A percentile compares a stretch with the other conserved stretches of the same genome.
phyloP scores from a whole-genome alignment of 2,329 filamentous ascomycete genomes.

The Ophiostoma sp. region DNA sequence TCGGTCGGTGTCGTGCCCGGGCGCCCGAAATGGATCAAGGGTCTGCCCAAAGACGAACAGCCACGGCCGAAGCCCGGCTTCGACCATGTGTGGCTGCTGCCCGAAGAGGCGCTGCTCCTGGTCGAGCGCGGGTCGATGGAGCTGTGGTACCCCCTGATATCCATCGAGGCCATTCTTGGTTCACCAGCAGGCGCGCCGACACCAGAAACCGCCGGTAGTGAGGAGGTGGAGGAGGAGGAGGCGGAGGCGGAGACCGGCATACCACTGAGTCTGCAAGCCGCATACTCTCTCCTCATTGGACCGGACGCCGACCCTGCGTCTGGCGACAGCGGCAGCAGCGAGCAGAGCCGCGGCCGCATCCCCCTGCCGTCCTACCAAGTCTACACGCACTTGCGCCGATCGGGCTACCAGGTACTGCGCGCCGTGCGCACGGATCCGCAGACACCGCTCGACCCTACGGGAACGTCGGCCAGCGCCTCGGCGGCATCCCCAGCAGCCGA shows the following conservation, averaged over 20 bases:
- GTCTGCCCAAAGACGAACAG: slow-evolving; percentile 45
- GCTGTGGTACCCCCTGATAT: slow-evolving; percentile 68
- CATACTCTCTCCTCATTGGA: slow-evolving; percentile 79
- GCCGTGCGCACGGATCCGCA: slow-evolving; percentile 17
- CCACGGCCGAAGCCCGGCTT: slow-evolving; percentile 38
- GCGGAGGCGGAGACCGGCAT: slow-evolving; percentile 55
- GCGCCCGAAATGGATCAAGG: slow-evolving; percentile 36
- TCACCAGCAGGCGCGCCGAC: slow-evolving; percentile 7
- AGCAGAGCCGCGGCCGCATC: slow-evolving; percentile 44
- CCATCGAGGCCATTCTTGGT: slow-evolving; percentile 45
- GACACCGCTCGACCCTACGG: neutral
- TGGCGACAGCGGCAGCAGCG: slow-evolving; percentile 16
- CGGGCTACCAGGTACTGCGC: slow-evolving; percentile 65
- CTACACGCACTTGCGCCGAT: slow-evolving; percentile 75
- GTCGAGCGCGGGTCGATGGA: slow-evolving; percentile 84
- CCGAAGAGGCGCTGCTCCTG: slow-evolving; percentile 85
- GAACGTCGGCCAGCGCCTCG: neutral
- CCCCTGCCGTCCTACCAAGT: slow-evolving; percentile 79
- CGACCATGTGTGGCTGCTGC: slow-evolving; percentile 72
- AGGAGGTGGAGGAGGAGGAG: slow-evolving; percentile 41
- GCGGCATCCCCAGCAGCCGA: neutral
- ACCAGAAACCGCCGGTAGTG: slow-evolving; percentile 13
- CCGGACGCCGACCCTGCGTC: slow-evolving; percentile 48
- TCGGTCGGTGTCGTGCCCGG: slow-evolving; percentile 58
- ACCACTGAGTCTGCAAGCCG: slow-evolving; percentile 87